Evolutionary conservation across 139 green algal species (phyloP).

Genomic region (Picochlorum sp.): DNA sequence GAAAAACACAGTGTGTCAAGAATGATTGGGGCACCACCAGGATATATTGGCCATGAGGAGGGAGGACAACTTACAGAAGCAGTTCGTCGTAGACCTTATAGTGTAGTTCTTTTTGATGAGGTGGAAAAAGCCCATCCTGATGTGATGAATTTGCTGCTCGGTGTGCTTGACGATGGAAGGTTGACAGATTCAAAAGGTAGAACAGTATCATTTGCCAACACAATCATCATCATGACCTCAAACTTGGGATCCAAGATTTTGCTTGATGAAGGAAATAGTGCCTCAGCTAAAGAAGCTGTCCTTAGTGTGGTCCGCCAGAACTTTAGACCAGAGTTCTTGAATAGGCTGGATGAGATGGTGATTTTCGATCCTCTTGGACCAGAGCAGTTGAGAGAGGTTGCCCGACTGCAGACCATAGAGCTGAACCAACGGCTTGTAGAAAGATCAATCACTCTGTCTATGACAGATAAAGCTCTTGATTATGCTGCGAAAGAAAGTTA

Average conservation of each 20-base stretch:
- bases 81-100: conserved; percentile 62
- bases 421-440: conserved; percentile 53
- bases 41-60: conserved; percentile 72
- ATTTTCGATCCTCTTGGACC: conserved; percentile 71
- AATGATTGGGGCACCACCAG: conserved; percentile 71
- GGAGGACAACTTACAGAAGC: conserved; percentile 80
- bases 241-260: conserved; percentile 76
- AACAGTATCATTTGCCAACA: conserved; percentile 88
- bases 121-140: conserved; percentile 65
- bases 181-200: conserved; percentile 77
- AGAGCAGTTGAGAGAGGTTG: conserved; percentile 59
- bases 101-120: conserved; percentile 77
- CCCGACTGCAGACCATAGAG: conserved; percentile 54
- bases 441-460: conserved; percentile 46
- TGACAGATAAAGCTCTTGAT: conserved; percentile 48
- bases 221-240: conserved; percentile 90
- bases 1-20: conserved; percentile 68
- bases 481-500: conserved; percentile 35
- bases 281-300: conserved; percentile 10
- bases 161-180: conserved; percentile 77
- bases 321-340: conserved; percentile 82
- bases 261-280: conserved; percentile 22
- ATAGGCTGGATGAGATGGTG: conserved; percentile 82
- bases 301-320: conserved; percentile 19
- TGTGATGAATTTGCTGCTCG: conserved; percentile 83